Conservation (phyloP, 129 eudicot genomes). For the Ambrosia artemisiifolia region DNA sequence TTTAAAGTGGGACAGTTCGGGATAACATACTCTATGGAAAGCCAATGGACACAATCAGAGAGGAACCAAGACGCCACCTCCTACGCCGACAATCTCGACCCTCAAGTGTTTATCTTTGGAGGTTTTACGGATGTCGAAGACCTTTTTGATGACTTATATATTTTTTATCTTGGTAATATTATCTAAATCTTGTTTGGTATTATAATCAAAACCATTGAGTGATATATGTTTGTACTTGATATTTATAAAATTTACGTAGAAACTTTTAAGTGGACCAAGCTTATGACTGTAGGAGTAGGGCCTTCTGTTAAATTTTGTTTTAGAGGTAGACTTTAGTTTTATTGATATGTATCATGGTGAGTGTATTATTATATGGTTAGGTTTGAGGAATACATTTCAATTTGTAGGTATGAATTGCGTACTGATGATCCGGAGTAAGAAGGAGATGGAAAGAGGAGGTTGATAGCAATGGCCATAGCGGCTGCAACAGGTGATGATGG, state of each 20-base stretch:
- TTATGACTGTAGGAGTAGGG: slow-evolving; percentile 61
- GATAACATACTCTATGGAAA: slow-evolving; percentile 76
- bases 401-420: no score
- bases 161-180: slow-evolving; percentile 78
- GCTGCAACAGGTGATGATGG: no score
- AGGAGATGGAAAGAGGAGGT: no score
- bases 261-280: slow-evolving; percentile 70
- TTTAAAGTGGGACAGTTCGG: slow-evolving; percentile 75
- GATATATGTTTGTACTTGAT: slow-evolving; percentile 12
- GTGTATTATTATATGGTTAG: no score
- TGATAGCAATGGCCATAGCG: no score
- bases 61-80: no score
- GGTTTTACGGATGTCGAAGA: slow-evolving; percentile 92
- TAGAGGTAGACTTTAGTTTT: no score
- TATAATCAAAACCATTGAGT: not conserved
- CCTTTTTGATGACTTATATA: slow-evolving; percentile 73
- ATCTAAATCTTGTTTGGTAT: not conserved
- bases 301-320: slow-evolving; percentile 98
- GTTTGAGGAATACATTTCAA: no score
- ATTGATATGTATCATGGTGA: no score
- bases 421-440: no score
- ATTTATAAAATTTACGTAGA: slow-evolving; percentile 39
- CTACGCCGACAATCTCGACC: no score
- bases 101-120: slow-evolving; percentile 95
- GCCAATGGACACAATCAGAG: slow-evolving; percentile 59